Base-by-base conservation (phyloP, 2,329 filamentous ascomycete species). In the Arachnomyces sp. region DNA sequence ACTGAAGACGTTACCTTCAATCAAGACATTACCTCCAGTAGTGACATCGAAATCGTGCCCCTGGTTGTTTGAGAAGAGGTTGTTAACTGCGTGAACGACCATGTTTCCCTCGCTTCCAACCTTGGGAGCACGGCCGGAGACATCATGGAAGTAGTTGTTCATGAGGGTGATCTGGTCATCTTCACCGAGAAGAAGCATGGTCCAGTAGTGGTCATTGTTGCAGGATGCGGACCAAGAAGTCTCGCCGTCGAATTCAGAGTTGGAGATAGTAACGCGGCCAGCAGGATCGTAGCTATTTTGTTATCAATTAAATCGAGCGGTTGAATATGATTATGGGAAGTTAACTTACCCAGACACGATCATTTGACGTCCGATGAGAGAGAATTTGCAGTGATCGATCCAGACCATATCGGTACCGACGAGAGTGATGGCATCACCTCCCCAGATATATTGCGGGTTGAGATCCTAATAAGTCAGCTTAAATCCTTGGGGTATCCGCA, bases 191-290 rank as follows among this genome's bases (percentile, higher is more conserved):
- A 77, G 66, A 59, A 74, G 73, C 50, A 77, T 54, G 29, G 61
- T 68, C 74, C 75, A 79, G 66, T 79, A 77, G 59, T 77, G 74
- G 54, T 73, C 65, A 17, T 63, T 65, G 51, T 78, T 66, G 58
- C 76, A 79, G 16, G 66, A 70, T 7, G 76, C 66, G 7, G 73
- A 77, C 65, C 67, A 78, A 30, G 58, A 58, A 15, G 68, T 69
- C 31, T 55, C 55, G 31, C 76, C 76, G 47, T 80, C 74, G 46
- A 80, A 71, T 49, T 77, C 70, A 55, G 54, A 65, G 67, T 79
- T 77, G 49, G 74, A 74, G 55, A 79, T 70, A 16, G 74, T 75
- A 13, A 78, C 70, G 33, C 69, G 66, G 50, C 65, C 67, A 45
- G 65, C 69, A 41, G 70, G 63, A 4, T 52, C 53, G 56, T 64